Conservation (phyloP, 768 basidiomycete genomes). For the Lentinula lateritia region DNA sequence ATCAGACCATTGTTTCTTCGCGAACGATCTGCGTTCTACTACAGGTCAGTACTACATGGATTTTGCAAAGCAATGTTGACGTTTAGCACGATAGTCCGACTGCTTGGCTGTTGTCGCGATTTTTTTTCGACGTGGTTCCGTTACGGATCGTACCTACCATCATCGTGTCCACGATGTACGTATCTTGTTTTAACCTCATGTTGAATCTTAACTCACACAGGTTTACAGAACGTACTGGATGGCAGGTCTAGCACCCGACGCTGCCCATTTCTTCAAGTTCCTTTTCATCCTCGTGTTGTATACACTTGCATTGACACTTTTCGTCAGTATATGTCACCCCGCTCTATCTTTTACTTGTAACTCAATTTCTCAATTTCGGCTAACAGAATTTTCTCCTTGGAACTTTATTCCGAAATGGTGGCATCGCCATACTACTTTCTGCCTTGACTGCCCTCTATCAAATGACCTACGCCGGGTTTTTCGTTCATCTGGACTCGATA, state of each 20-base stretch:
- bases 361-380: not conserved
- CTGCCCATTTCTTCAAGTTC: conserved; percentile 91
- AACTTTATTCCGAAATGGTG: conserved; percentile 76
- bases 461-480: conserved; percentile 90
- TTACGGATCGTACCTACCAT: conserved; percentile 87
- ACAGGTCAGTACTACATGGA: conserved; percentile 47
- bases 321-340: conserved; percentile 42
- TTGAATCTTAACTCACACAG: not conserved
- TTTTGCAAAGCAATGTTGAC: not conserved
- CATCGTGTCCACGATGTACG: conserved; percentile 78
- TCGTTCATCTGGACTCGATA: conserved; percentile 80
- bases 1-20: conserved; percentile 83
- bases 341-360: not conserved
- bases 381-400: conserved; percentile 88
- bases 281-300: conserved; percentile 84
- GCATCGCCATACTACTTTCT: conserved; percentile 85
- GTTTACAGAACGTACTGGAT: conserved; percentile 82
- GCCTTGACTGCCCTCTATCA: conserved; percentile 72
- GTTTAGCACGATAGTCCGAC: conserved; percentile 45
- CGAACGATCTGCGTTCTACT: conserved; percentile 81
- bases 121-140: conserved; percentile 87
- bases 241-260: conserved; percentile 79
- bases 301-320: conserved; percentile 81
- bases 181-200: not conserved
- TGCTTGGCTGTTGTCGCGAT: conserved; percentile 84